Evolutionary conservation across 257 asterid genomes (phyloP).

Genomic region (Echites panduratus): DNA sequence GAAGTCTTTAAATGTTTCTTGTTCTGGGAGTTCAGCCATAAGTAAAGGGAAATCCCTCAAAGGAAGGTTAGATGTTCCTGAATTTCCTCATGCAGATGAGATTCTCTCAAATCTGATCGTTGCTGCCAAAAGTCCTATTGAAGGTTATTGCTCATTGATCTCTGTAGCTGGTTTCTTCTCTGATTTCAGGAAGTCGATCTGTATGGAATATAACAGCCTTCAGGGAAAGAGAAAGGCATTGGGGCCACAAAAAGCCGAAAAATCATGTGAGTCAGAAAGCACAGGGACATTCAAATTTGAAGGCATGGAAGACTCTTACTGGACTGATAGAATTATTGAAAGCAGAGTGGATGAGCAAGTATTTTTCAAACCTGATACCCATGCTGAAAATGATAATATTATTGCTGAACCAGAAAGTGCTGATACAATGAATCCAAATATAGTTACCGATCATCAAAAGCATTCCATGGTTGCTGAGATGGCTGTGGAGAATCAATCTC

Average conservation of each 20-base stretch:
- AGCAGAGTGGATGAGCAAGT: slow-evolving; percentile 32
- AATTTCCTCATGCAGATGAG: slow-evolving; percentile 35
- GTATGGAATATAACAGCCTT: slow-evolving; percentile 20
- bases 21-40: slow-evolving; percentile 1
- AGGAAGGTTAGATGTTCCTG: slow-evolving; percentile 21
- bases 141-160: slow-evolving; percentile 22
- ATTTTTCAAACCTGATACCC: slow-evolving; percentile 23
- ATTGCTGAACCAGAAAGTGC: slow-evolving; percentile 20
- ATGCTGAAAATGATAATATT: slow-evolving; percentile 14
- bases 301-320: slow-evolving; percentile 51
- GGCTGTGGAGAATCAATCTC: slow-evolving; percentile 19
- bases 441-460: slow-evolving; percentile 16
- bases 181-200: slow-evolving; percentile 40
- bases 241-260: slow-evolving; percentile 17
- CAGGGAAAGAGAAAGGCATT: slow-evolving; percentile 7
- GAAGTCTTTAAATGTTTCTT: neutral
- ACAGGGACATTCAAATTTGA: slow-evolving; percentile 22
- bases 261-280: slow-evolving; percentile 18
- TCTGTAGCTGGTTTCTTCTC: slow-evolving; percentile 36
- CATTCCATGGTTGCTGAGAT: slow-evolving; percentile 11
- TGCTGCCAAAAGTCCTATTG: slow-evolving; percentile 52
- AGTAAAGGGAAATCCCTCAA: slow-evolving; percentile 20
- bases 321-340: slow-evolving; percentile 58
- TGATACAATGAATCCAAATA: slow-evolving; percentile 10
- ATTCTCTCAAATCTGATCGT: slow-evolving; percentile 42